A percentile compares a stretch with the other conserved stretches of the same genome.
phyloP scores from a whole-genome alignment of 768 basidiomycete species.

The Coprinopsis strossmayeri region DNA sequence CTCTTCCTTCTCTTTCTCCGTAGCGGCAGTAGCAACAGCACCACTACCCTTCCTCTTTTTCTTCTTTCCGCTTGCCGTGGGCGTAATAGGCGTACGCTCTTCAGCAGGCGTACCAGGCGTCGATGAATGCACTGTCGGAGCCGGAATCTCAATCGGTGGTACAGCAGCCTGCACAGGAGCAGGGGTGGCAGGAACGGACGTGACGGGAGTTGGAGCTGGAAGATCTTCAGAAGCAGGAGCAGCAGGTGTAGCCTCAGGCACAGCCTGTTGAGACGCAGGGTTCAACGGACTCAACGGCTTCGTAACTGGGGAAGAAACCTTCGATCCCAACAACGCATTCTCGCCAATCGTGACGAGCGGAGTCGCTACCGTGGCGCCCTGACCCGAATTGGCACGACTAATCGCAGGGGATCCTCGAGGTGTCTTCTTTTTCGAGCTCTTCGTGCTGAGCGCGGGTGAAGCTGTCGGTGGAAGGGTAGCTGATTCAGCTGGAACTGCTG shows the following conservation, averaged over 20 bases:
- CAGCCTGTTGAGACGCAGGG: no score
- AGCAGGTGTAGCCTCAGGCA: no score
- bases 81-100: constrained; percentile 5
- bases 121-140: background rate
- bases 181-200: background rate
- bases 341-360: no score
- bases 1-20: constrained; percentile 3
- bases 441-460: background rate
- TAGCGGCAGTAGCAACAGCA: constrained; percentile 4
- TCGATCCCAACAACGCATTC: background rate
- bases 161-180: background rate
- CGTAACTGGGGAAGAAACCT: constrained; percentile 7
- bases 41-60: constrained; percentile 6
- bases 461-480: background rate
- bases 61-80: constrained; percentile 8
- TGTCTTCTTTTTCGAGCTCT: constrained; percentile 1
- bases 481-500: background rate
- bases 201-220: no score
- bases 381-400: constrained; percentile 17
- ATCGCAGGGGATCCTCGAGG: constrained; percentile 5
- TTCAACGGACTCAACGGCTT: constrained; percentile 29
- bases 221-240: no score
- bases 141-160: background rate
- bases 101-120: background rate
- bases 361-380: constrained; percentile 16